A percentile compares a stretch with the other conserved stretches of the same genome.
phyloP scores from a whole-genome alignment of 352 stramenopile genomes.

The Pythium utonaiense region DNA sequence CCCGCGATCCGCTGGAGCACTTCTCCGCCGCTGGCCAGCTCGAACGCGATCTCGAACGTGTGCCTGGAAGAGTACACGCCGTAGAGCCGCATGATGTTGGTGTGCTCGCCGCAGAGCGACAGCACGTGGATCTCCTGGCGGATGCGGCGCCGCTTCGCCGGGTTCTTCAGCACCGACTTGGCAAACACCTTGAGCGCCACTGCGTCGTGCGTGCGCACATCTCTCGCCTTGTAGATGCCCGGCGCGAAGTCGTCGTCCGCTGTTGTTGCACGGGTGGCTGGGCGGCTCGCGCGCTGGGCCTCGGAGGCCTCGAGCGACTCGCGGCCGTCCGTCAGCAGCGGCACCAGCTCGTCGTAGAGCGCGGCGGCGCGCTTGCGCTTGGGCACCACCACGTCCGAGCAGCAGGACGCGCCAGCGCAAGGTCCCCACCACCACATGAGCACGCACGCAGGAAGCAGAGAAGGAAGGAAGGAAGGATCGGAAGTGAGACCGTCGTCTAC shows the following conservation, averaged over 20 bases:
- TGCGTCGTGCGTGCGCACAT: slow-evolving; percentile 57
- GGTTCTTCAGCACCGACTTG: slow-evolving; percentile 41
- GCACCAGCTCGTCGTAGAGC: slow-evolving; percentile 52
- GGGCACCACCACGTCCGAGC: slow-evolving; percentile 33
- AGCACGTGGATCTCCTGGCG: slow-evolving; percentile 69
- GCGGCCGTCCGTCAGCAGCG: slow-evolving; percentile 26
- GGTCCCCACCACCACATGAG: slow-evolving; percentile 65
- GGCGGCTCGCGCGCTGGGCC: neutral
- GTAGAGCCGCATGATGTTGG: slow-evolving; percentile 65
- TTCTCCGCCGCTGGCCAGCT: slow-evolving; percentile 61
- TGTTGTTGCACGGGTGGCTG: neutral
- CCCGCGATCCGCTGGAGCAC: slow-evolving; percentile 42
- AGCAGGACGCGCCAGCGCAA: slow-evolving; percentile 51
- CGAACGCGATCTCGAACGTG: slow-evolving; percentile 73
- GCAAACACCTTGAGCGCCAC: slow-evolving; percentile 71
- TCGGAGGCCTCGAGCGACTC: neutral
- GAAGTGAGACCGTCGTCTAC: neutral
- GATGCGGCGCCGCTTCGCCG: slow-evolving; percentile 45
- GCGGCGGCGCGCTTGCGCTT: slow-evolving; percentile 10
- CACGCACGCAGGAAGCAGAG: neutral
- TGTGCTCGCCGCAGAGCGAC: slow-evolving; percentile 38
- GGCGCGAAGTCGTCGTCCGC: too few species aligned
- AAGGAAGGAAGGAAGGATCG: neutral
- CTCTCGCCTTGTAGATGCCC: slow-evolving; percentile 59
- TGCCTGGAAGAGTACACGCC: slow-evolving; percentile 42